phyloP scores from a whole-genome alignment of 1,139 yeast genomes.

The Suhomyces kunorum region DNA sequence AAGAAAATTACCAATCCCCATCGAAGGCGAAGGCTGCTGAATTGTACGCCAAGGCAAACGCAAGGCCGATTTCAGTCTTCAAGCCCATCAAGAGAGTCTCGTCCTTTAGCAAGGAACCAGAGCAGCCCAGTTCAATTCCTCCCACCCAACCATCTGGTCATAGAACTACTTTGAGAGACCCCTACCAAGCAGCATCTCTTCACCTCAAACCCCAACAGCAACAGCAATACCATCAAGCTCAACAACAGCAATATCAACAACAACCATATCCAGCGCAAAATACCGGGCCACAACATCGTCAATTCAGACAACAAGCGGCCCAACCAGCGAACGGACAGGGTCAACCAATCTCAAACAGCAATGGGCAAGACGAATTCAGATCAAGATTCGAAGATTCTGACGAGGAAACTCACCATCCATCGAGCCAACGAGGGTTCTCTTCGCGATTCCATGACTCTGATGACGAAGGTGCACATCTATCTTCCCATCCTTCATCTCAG shows the following conservation, averaged over 20 bases:
- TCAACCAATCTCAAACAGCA: constrained; percentile 1
- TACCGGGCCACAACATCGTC: background rate
- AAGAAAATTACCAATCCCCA: constrained; percentile 43
- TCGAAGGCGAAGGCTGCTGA: constrained; percentile 50
- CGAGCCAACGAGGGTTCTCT: constrained; percentile 14
- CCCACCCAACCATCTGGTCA: constrained; percentile 1
- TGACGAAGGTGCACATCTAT: constrained; percentile 18
- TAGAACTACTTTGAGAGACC: constrained; percentile 22
- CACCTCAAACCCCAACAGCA: constrained; percentile 2
- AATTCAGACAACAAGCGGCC: background rate
- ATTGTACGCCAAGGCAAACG: constrained; percentile 51
- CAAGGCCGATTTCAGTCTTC: constrained; percentile 44
- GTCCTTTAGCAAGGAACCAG: constrained; percentile 51
- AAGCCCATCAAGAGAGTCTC: constrained; percentile 48
- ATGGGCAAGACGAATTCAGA: constrained; percentile 18
- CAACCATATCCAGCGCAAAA: constrained; percentile 8
- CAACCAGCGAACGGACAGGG: background rate
- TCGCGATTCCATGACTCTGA: constrained; percentile 28
- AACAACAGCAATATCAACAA: background rate
- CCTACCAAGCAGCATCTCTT: background rate
- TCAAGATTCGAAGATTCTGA: constrained; percentile 64
- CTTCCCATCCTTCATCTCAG: constrained; percentile 3
- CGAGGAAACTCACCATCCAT: constrained; percentile 24
- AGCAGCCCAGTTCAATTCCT: constrained; percentile 1
- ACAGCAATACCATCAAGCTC: constrained; percentile 7